These are phyloP conservation scores for Saraca asoca DNA, from an alignment of 331 rosid genomes.

Conservation along the genomic window DNA sequence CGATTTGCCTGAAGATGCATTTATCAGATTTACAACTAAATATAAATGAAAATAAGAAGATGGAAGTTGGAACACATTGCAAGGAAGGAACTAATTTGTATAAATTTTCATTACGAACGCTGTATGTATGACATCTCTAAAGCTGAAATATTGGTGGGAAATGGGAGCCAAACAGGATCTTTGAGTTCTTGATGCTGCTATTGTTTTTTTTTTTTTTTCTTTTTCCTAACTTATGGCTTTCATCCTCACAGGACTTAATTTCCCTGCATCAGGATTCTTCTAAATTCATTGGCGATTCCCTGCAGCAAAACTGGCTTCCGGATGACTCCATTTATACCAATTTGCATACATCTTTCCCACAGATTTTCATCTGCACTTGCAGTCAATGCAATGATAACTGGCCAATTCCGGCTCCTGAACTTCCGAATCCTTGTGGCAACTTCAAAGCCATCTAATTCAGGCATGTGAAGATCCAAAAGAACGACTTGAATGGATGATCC, in stretches of 20 bases:
- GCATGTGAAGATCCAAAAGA: constrained; percentile 88
- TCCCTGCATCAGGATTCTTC: constrained; percentile 67
- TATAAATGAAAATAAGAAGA: too few species aligned
- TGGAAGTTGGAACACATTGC: constrained; percentile 22
- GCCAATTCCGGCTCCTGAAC: constrained; percentile 77
- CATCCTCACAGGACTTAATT: constrained; percentile 49
- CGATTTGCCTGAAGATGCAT: constrained; percentile 7
- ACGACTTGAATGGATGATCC: constrained; percentile 67
- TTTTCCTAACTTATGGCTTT: constrained; percentile 14
- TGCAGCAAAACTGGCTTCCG: constrained; percentile 72
- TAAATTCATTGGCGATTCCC: constrained; percentile 70
- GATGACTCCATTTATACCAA: constrained; percentile 71
- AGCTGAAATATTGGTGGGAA: constrained; percentile 27
- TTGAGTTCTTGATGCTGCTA: constrained; percentile 36
- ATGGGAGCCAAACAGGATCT: constrained; percentile 33
- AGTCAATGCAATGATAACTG: constrained; percentile 69
- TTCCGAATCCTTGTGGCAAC: constrained; percentile 77
- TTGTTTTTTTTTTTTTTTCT: not conserved
- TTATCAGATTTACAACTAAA: not conserved
- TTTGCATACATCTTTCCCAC: constrained; percentile 73
- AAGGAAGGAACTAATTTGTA: constrained; percentile 55
- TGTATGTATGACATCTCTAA: constrained; percentile 40
- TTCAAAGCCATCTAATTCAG: constrained; percentile 81
- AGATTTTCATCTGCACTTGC: constrained; percentile 64
- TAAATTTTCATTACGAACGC: constrained; percentile 53